Percentiles rank a stretch among this genome's conserved stretches.
Conservation (phyloP, 345 rosid species). For the Populus nigra region DNA sequence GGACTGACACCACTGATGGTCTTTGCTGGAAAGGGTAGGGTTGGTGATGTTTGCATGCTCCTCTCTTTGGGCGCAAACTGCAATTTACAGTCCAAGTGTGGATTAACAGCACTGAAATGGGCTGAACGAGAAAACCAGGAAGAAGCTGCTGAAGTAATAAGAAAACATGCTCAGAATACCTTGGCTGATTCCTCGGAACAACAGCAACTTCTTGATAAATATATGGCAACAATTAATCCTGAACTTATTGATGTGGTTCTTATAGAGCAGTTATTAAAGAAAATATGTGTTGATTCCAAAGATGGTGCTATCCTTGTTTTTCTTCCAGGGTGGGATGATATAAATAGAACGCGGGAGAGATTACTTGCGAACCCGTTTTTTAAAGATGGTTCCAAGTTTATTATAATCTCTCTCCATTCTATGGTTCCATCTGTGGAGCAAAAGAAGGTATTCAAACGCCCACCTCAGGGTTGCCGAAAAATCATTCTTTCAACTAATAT, state of each 20-base stretch:
- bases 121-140: conserved; percentile 65
- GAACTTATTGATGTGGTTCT: conserved; percentile 73
- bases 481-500: conserved; percentile 86
- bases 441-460: conserved; percentile 70
- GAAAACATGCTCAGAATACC: conserved; percentile 42
- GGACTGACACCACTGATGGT: conserved; percentile 85
- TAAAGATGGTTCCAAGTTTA: conserved; percentile 53
- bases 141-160: conserved; percentile 65
- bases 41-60: conserved; percentile 77
- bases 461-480: conserved; percentile 82
- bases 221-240: conserved; percentile 56
- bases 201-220: conserved; percentile 58
- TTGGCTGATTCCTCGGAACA: conserved; percentile 39
- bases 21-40: conserved; percentile 83
- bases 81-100: conserved; percentile 53
- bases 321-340: conserved; percentile 98
- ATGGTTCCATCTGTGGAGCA: conserved; percentile 88
- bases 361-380: conserved; percentile 57
- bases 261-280: conserved; percentile 63
- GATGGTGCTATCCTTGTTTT: conserved; percentile 93
- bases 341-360: conserved; percentile 61
- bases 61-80: conserved; percentile 74
- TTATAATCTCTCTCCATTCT: conserved; percentile 79
- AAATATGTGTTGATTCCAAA: conserved; percentile 63
- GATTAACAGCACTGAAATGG: conserved; percentile 59